These are phyloP conservation scores for Nothophaeocryptopus gaeumannii DNA, from an alignment of 2,329 filamentous ascomycete genomes.

Conservation along the genomic window DNA sequence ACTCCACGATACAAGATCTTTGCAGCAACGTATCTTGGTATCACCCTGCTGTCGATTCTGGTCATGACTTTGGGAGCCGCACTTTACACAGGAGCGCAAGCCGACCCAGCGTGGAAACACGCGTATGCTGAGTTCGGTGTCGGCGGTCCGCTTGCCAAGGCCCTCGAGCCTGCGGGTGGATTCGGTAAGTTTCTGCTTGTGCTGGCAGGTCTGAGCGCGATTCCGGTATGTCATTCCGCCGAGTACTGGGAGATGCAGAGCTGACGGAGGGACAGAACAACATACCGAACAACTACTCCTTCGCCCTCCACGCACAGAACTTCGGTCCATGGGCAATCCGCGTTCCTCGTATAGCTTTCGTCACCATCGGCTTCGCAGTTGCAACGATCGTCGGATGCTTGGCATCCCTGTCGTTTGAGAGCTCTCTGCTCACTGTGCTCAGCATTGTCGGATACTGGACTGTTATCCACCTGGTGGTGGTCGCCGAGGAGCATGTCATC, in stretches of 20 bases:
- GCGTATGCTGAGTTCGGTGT: slow-evolving; percentile 14
- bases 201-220: slow-evolving; percentile 10
- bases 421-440: slow-evolving; percentile 12
- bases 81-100: slow-evolving; percentile 9
- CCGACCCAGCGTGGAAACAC: slow-evolving; percentile 7
- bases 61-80: slow-evolving; percentile 15
- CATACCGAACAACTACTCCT: slow-evolving; percentile 18
- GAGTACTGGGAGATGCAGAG: background rate
- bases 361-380: slow-evolving; percentile 12
- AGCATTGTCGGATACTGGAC: slow-evolving; percentile 16
- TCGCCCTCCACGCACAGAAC: slow-evolving; percentile 16
- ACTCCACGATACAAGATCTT: slow-evolving; percentile 16
- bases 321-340: slow-evolving; percentile 14
- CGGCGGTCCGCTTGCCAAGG: slow-evolving; percentile 11
- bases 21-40: slow-evolving; percentile 15
- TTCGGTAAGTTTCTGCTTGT: slow-evolving; percentile 18
- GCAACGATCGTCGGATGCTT: slow-evolving; percentile 13
- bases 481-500: slow-evolving; percentile 17
- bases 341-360: slow-evolving; percentile 14
- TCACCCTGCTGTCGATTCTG: slow-evolving; percentile 12
- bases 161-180: slow-evolving; percentile 12
- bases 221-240: background rate
- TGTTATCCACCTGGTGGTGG: slow-evolving; percentile 12
- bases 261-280: slow-evolving; percentile 11
- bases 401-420: slow-evolving; percentile 12